Evolutionary conservation across 176 grass and related monocot species (phyloP).

Genomic region (Triticum timopheevii): DNA sequence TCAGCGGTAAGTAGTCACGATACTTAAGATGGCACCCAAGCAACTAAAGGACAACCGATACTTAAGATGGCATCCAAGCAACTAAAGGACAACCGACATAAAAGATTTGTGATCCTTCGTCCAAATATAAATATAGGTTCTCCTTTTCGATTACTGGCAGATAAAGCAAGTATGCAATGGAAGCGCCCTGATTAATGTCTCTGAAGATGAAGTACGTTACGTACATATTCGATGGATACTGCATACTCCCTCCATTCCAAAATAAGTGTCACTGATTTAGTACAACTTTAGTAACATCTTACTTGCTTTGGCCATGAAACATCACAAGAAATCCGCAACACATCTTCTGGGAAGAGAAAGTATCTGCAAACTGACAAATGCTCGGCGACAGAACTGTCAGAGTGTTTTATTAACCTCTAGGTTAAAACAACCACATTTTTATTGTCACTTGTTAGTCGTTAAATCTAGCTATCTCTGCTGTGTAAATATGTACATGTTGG

Average conservation of each 20-base stretch:
- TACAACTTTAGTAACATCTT: background rate
- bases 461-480: constrained; percentile 20
- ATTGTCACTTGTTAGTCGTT: background rate
- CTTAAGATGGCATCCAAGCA: background rate
- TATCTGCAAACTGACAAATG: background rate
- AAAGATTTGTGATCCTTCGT: background rate
- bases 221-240: too few relatives aligned
- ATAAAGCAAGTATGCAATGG: too few relatives aligned
- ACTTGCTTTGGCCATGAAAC: background rate
- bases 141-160: background rate
- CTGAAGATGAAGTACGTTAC: too few relatives aligned
- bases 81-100: background rate
- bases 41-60: background rate
- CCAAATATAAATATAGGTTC: background rate
- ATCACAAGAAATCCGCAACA: background rate
- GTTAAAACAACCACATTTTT: background rate
- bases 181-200: too few relatives aligned
- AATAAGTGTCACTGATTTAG: too few relatives aligned
- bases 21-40: background rate
- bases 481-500: constrained; percentile 41
- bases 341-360: background rate
- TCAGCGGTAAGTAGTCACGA: background rate
- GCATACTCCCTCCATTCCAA: too few relatives aligned
- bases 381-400: background rate
- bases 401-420: background rate